These are phyloP conservation scores for Metschnikowia aberdeeniae DNA, from an alignment of 805 yeast species.

Conservation along the genomic window DNA sequence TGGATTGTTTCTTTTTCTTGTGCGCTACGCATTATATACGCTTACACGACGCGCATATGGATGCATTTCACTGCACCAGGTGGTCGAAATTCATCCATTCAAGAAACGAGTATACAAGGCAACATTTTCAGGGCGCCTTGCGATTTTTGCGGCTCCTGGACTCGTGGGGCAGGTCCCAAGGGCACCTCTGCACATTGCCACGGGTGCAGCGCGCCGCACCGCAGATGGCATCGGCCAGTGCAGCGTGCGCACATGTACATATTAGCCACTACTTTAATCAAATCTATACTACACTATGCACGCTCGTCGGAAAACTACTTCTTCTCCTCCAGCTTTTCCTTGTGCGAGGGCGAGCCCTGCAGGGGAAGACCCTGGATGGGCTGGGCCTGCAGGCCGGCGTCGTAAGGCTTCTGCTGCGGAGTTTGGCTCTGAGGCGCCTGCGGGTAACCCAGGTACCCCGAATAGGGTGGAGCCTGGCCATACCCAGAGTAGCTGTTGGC, in stretches of 20 bases:
- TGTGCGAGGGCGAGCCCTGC: conserved; percentile 13
- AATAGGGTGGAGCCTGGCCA: conserved; percentile 16
- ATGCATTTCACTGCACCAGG: neutral
- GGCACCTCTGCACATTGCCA: too few species aligned
- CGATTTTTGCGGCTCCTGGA: too few species aligned
- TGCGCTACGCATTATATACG: conserved; percentile 2
- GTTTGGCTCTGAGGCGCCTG: conserved; percentile 12
- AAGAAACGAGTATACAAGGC: too few species aligned
- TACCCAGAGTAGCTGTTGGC: conserved; percentile 16
- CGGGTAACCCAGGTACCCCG: conserved; percentile 14
- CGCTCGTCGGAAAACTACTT: conserved; percentile 7
- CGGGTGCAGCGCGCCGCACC: conserved; percentile 1
- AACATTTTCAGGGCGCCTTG: too few species aligned
- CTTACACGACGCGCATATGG: conserved; percentile 1
- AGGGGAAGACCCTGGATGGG: conserved; percentile 11
- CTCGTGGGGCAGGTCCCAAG: too few species aligned
- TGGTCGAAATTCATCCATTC: neutral
- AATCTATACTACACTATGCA: conserved; percentile 12
- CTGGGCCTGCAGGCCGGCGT: conserved; percentile 12
- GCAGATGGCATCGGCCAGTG: neutral
- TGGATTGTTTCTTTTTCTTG: neutral
- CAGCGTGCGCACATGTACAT: conserved; percentile 2
- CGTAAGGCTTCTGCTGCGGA: conserved; percentile 14
- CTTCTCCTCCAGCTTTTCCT: conserved; percentile 18
- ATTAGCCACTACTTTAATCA: neutral